phyloP scores from a whole-genome alignment of 2,329 filamentous ascomycete genomes.

The Claviceps spartinae region DNA sequence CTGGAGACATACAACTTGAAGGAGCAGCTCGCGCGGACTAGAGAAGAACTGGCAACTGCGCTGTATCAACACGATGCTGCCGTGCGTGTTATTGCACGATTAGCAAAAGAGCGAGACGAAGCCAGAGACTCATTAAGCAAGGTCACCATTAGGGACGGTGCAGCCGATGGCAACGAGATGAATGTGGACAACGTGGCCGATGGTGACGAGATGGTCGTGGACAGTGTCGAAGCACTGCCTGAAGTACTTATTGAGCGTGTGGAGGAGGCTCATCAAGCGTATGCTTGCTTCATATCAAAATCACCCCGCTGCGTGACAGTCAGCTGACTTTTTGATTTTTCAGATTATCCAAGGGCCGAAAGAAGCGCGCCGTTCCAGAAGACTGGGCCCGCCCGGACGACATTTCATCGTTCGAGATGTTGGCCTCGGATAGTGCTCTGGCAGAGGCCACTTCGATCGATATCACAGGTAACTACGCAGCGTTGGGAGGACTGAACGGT shows the following conservation, averaged over 20 bases:
- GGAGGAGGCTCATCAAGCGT: constrained; percentile 69
- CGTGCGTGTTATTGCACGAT: constrained; percentile 80
- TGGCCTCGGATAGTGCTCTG: constrained; percentile 28
- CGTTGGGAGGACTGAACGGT: constrained; percentile 64
- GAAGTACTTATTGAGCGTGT: constrained; percentile 59
- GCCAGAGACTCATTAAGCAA: constrained; percentile 79
- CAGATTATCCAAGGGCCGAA: constrained; percentile 75
- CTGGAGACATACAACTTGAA: constrained; percentile 84
- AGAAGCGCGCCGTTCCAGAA: constrained; percentile 75
- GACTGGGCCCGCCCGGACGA: constrained; percentile 71
- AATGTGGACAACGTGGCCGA: constrained; percentile 49
- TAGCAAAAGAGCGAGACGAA: constrained; percentile 87
- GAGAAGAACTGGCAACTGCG: constrained; percentile 85
- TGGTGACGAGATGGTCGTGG: constrained; percentile 87
- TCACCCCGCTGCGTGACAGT: constrained; percentile 4
- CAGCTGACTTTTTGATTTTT: not conserved
- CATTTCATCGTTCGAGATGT: constrained; percentile 38
- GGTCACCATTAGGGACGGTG: constrained; percentile 54
- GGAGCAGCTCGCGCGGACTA: constrained; percentile 77
- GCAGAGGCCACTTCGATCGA: constrained; percentile 36
- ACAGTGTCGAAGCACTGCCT: constrained; percentile 58
- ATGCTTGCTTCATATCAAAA: constrained; percentile 23
- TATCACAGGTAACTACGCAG: constrained; percentile 47
- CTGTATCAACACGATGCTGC: constrained; percentile 96
- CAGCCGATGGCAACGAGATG: constrained; percentile 68